A percentile compares a stretch with the other conserved stretches of the same genome.
Conservation (phyloP, 2,329 filamentous ascomycete species). For the Elsinoe arachidis region DNA sequence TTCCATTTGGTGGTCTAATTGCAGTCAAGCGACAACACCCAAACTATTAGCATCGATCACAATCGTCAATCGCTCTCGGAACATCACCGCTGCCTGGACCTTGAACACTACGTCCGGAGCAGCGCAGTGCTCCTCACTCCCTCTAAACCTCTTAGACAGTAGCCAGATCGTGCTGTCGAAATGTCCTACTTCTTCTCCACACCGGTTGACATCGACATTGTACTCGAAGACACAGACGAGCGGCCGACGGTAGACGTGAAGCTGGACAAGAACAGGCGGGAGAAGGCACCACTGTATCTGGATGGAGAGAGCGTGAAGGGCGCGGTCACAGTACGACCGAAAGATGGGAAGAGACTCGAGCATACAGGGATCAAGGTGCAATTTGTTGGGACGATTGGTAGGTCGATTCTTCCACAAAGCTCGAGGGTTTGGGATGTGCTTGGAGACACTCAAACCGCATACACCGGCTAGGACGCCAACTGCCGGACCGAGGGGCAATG, state of each 20-base stretch:
- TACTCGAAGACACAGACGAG: constrained; percentile 90
- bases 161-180: constrained; percentile 16
- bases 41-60: background rate
- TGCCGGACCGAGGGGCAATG: too few relatives aligned
- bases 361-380: constrained; percentile 99
- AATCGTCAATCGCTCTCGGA: background rate
- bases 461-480: background rate
- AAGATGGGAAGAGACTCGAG: constrained; percentile 95
- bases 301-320: constrained; percentile 98
- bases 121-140: background rate
- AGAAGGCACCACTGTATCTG: constrained; percentile 94
- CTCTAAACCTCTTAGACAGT: background rate
- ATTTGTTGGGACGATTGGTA: constrained; percentile 97
- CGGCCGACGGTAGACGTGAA: constrained; percentile 94
- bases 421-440: background rate
- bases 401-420: constrained; percentile 19
- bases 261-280: constrained; percentile 93
- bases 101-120: background rate
- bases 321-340: constrained; percentile 86
- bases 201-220: constrained; percentile 96
- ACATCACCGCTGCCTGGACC: background rate
- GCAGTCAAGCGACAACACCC: too few relatives aligned
- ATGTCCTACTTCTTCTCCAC: constrained; percentile 99
- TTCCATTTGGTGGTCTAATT: too few relatives aligned
- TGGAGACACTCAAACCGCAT: background rate